Conservation (phyloP, 2,329 filamentous ascomycete species). For the Neofusicoccum parvum region DNA sequence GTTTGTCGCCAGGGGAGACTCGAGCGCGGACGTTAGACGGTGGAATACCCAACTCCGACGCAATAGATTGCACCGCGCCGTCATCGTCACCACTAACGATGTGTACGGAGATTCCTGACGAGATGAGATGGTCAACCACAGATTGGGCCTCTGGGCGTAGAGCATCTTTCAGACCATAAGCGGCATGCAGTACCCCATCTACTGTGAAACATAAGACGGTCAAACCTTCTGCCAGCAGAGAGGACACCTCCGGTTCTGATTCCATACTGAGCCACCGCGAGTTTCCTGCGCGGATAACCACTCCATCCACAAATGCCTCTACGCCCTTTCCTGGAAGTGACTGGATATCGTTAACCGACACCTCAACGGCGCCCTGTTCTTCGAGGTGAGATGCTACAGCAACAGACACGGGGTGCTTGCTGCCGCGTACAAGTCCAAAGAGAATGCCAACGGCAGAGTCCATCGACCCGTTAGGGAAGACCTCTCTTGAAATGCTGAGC, state of each 20-base stretch:
- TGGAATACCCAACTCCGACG: slow-evolving; percentile 41
- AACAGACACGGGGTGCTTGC: slow-evolving; percentile 17
- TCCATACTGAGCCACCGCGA: background rate
- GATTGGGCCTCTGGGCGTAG: slow-evolving; percentile 54
- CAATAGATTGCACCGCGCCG: slow-evolving; percentile 52
- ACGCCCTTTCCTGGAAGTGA: slow-evolving; percentile 7
- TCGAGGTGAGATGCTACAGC: slow-evolving; percentile 10
- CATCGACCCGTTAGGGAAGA: slow-evolving; percentile 22
- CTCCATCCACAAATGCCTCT: background rate
- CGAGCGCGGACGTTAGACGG: slow-evolving; percentile 45
- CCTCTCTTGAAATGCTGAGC: slow-evolving; percentile 37
- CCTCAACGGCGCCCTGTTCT: background rate
- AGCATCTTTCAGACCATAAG: slow-evolving; percentile 54
- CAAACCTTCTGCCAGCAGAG: background rate
- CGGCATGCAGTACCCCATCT: slow-evolving; percentile 43
- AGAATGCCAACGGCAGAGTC: slow-evolving; percentile 31
- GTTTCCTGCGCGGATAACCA: slow-evolving; percentile 6
- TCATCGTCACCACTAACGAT: slow-evolving; percentile 61
- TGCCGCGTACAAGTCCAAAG: slow-evolving; percentile 45
- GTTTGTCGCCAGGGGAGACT: slow-evolving; percentile 58
- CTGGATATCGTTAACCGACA: background rate
- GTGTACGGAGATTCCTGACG: slow-evolving; percentile 52
- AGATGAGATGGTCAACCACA: slow-evolving; percentile 55
- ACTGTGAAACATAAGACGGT: slow-evolving; percentile 50
- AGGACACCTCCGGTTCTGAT: background rate